Conservation (phyloP, 495 filamentous ascomycete species). For the Penicillium desertorum region DNA sequence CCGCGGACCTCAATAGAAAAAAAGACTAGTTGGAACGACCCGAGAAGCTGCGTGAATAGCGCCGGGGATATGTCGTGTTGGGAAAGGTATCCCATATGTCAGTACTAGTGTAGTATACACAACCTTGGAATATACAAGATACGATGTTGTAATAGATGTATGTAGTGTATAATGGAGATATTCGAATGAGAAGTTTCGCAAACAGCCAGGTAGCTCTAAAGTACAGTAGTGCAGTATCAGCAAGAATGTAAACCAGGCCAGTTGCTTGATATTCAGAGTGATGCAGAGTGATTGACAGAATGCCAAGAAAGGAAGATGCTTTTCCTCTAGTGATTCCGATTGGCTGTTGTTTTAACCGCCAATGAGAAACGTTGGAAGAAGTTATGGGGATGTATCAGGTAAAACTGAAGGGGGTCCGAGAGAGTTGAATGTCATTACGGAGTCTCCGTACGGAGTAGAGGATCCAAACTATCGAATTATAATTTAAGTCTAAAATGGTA, state of each 20-base stretch:
- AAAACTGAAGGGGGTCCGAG: not conserved
- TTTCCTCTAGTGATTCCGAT: not conserved
- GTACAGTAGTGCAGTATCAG: not conserved
- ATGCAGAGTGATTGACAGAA: not conserved
- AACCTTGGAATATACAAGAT: not conserved
- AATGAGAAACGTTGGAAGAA: constrained; percentile 1
- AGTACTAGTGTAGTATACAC: not conserved
- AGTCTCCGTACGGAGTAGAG: not conserved
- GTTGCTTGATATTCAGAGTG: not conserved
- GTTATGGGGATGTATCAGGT: not conserved
- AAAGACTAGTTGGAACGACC: not conserved
- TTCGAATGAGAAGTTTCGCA: not conserved
- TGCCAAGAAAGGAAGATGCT: not conserved
- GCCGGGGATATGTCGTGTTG: not conserved
- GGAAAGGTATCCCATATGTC: not conserved
- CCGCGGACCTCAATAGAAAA: not conserved
- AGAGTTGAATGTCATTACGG: not conserved
- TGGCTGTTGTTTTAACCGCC: constrained; percentile 2
- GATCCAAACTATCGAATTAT: constrained; percentile 1
- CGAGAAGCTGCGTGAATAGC: not conserved
- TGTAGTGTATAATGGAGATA: not conserved
- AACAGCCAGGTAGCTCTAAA: too few relatives aligned
- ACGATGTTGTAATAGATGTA: not conserved
- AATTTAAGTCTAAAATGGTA: not conserved
- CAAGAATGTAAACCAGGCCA: not conserved